phyloP scores from a whole-genome alignment of 192 early-diverging fungal species.

The Chytriomyces sp. region DNA sequence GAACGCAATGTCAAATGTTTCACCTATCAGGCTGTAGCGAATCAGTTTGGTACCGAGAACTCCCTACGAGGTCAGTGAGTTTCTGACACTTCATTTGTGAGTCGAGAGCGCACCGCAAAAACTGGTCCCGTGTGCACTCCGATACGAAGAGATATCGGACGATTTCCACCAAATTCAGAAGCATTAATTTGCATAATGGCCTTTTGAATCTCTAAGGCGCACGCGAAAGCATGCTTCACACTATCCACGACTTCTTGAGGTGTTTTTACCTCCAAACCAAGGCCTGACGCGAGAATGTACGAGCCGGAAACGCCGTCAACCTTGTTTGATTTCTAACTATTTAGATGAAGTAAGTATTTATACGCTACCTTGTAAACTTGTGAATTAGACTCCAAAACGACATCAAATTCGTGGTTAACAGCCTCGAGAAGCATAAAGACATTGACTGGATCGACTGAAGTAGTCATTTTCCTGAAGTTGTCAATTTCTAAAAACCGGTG shows the following conservation, averaged over 20 bases:
- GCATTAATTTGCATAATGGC: conserved; percentile 3
- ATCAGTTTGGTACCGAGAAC: conserved; percentile 47
- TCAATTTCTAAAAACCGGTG: conserved; percentile 17
- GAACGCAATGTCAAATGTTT: conserved; percentile 40
- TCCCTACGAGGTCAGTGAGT: conserved; percentile 31
- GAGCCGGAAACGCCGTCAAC: conserved; percentile 26
- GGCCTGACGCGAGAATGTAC: conserved; percentile 36
- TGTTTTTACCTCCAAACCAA: neutral
- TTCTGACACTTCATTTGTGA: neutral
- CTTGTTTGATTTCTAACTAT: neutral
- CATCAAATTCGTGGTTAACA: conserved; percentile 22
- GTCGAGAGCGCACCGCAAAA: conserved; percentile 17
- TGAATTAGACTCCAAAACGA: conserved; percentile 5
- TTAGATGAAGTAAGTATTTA: neutral
- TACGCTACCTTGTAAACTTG: conserved; percentile 28
- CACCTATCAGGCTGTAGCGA: conserved; percentile 45
- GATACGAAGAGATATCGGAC: conserved; percentile 28
- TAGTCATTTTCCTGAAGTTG: conserved; percentile 11
- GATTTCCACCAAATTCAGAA: conserved; percentile 6
- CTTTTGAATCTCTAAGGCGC: conserved; percentile 16
- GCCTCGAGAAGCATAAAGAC: conserved; percentile 21
- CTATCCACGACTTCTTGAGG: conserved; percentile 10
- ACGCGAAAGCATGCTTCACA: conserved; percentile 5
- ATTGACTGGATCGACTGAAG: conserved; percentile 8
- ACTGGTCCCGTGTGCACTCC: conserved; percentile 43